A percentile compares a stretch with the other conserved stretches of the same genome.
Conservation (phyloP, 169 alveolate species). For the Plasmodium reichenowi region DNA sequence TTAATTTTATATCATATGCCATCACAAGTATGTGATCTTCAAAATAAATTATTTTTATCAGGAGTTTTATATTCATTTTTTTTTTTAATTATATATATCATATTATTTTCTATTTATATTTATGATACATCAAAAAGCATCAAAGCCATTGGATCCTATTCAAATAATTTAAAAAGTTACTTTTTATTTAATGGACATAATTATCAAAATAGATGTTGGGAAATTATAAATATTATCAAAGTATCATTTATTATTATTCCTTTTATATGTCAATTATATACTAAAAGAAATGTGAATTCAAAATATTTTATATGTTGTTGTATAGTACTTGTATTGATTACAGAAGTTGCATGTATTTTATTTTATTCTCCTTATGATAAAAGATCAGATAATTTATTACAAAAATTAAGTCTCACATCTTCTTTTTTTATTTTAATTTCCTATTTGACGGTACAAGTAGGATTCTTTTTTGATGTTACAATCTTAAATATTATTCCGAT, state of each 20-base stretch:
- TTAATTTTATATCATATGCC: slow-evolving; percentile 82
- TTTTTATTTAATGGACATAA: slow-evolving; percentile 75
- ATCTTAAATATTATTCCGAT: slow-evolving; percentile 33
- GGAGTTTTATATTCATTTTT: slow-evolving; percentile 43
- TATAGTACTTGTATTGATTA: slow-evolving; percentile 31
- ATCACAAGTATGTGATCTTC: slow-evolving; percentile 76
- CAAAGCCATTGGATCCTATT: slow-evolving; percentile 34
- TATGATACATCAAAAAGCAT: slow-evolving; percentile 30
- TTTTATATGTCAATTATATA: slow-evolving; percentile 53
- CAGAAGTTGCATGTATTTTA: slow-evolving; percentile 50
- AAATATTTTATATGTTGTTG: slow-evolving; percentile 69
- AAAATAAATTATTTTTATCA: slow-evolving; percentile 73
- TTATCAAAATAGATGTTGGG: slow-evolving; percentile 76
- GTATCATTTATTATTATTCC: slow-evolving; percentile 28
- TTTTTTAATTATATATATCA: slow-evolving; percentile 21
- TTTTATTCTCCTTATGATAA: slow-evolving; percentile 73
- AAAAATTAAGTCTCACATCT: slow-evolving; percentile 25
- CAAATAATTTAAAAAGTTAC: slow-evolving; percentile 25
- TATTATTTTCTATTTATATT: slow-evolving; percentile 21
- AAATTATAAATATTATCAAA: slow-evolving; percentile 33
- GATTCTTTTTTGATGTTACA: slow-evolving; percentile 35
- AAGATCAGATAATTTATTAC: slow-evolving; percentile 67
- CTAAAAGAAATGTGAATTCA: slow-evolving; percentile 32
- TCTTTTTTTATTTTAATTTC: slow-evolving; percentile 53
- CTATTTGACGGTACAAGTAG: slow-evolving; percentile 33